phyloP scores from a whole-genome alignment of 1,284 basidiomycete species.

The Phellopilus nigrolimitatus region DNA sequence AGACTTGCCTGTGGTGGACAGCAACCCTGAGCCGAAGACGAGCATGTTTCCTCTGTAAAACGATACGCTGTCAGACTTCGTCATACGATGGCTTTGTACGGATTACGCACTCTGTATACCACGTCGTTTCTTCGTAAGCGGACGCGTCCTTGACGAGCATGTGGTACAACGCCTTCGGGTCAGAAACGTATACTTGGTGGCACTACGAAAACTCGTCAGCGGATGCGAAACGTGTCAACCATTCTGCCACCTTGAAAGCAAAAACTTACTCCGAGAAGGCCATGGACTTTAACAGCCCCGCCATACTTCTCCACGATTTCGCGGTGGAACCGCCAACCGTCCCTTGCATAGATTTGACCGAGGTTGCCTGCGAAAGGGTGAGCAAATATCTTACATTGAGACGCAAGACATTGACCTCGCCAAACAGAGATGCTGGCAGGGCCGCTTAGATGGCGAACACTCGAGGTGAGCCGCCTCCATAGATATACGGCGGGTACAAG shows the following conservation, averaged over 20 bases:
- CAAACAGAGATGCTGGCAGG: slow-evolving; percentile 16
- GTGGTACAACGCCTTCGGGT: slow-evolving; percentile 20
- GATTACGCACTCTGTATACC: slow-evolving; percentile 18
- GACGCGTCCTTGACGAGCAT: slow-evolving; percentile 21
- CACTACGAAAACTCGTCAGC: no score
- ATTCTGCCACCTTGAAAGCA: background rate
- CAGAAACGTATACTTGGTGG: slow-evolving; percentile 20
- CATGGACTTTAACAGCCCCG: slow-evolving; percentile 19
- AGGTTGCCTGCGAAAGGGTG: slow-evolving; percentile 16
- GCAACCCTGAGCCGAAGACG: slow-evolving; percentile 20
- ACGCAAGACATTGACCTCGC: slow-evolving; percentile 10
- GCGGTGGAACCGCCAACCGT: slow-evolving; percentile 20
- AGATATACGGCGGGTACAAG: slow-evolving; percentile 10
- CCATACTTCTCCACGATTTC: slow-evolving; percentile 19
- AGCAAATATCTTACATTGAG: background rate
- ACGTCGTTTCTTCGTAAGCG: slow-evolving; percentile 19
- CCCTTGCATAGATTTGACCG: slow-evolving; percentile 17
- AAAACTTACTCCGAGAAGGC: slow-evolving; percentile 18
- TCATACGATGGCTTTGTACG: no score
- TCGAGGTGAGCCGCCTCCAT: slow-evolving; percentile 16
- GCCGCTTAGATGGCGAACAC: slow-evolving; percentile 16
- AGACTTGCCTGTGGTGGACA: slow-evolving; percentile 17
- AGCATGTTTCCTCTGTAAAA: slow-evolving; percentile 17
- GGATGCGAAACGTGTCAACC: background rate
- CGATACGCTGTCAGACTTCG: no score